Evolutionary conservation across 768 basidiomycete genomes (phyloP), one percentile per base, ranked within the genome.

Genomic region (Clitopilus passeckerianus): DNA sequence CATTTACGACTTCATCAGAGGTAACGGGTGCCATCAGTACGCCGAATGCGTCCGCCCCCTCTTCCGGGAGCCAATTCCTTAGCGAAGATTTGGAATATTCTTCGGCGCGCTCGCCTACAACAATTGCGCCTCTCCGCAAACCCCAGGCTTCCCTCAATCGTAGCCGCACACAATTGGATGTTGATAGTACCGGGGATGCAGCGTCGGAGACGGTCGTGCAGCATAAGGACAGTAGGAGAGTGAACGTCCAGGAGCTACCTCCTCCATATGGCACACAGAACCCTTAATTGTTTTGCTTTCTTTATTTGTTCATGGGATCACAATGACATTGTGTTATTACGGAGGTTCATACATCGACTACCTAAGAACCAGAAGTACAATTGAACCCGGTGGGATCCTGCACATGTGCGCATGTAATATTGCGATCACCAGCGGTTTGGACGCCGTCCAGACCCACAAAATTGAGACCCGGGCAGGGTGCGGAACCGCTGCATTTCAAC

Each of bases 201-300:
- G 37, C 14, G 3, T n/a, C 55, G 14, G 72, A 72, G 54, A 67
- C 73, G 53, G 67, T 74, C 60, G 68, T 71, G 50, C 75, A 76
- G 60, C 74, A 76, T 55, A 65, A 68, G 24, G 75, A 76, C 57
- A 72, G 71, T 34, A 71, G 72, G 27, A 59, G 68, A 18, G 66
- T 75, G 15, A 50, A 50, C 46, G 22, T 61, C n/a, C 70, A 70
- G 54, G 74, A 75, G 64, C 64, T 75, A 7, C 75, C 75, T 12
- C 75, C 75, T 23, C 72, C 75, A 1, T 76, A 76, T 54, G 60
- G 60, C 8, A 33, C 60, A n/a, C 60, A 60, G 50, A 50, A 22
- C 10, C 34, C 30, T 4, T 30, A 30, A 30, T 30, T 30, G 7
- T 7, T 30, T 4, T 3, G 27, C 27, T 3, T 7, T 30, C 27